Evolutionary conservation across 2,329 filamentous ascomycete genomes (phyloP).

Genomic region (Exophiala alcalophila): DNA sequence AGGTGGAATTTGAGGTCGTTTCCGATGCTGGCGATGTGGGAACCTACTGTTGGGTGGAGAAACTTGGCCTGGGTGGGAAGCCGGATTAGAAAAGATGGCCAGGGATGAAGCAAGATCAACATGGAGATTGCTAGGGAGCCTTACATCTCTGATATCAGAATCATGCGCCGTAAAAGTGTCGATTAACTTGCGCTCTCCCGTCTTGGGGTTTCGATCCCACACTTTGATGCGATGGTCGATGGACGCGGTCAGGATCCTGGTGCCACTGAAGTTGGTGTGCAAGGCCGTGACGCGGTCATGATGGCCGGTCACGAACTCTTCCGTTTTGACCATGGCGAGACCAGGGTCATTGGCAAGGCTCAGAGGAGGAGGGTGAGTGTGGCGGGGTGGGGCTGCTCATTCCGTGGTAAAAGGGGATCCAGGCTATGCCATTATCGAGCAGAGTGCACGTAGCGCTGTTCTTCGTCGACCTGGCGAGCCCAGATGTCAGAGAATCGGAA

Average conservation of each 20-base stretch:
- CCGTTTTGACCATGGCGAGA: constrained; percentile 24
- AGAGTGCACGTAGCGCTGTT: no score
- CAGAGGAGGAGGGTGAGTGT: no score
- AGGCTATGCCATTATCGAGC: no score
- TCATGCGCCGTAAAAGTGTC: constrained; percentile 90
- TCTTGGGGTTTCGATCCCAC: constrained; percentile 75
- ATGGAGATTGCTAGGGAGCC: constrained; percentile 31
- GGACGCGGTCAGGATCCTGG: constrained; percentile 84
- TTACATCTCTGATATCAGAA: constrained; percentile 82
- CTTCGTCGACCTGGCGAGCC: no score
- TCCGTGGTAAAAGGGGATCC: no score
- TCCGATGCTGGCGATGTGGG: constrained; percentile 81
- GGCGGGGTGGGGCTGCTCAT: no score
- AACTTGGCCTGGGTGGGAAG: constrained; percentile 69
- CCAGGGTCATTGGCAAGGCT: no score
- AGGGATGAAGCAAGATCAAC: constrained; percentile 26
- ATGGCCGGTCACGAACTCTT: constrained; percentile 47
- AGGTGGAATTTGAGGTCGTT: constrained; percentile 87
- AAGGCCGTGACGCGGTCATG: constrained; percentile 73
- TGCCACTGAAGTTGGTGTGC: constrained; percentile 89
- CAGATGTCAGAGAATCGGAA: no score
- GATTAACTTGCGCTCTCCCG: constrained; percentile 67
- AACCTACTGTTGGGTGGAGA: constrained; percentile 86
- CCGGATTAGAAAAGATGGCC: neutral
- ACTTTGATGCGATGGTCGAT: constrained; percentile 91